These are phyloP conservation scores for Elsinoe fawcettii DNA, from an alignment of 2,329 filamentous ascomycete species.

Conservation along the genomic window DNA sequence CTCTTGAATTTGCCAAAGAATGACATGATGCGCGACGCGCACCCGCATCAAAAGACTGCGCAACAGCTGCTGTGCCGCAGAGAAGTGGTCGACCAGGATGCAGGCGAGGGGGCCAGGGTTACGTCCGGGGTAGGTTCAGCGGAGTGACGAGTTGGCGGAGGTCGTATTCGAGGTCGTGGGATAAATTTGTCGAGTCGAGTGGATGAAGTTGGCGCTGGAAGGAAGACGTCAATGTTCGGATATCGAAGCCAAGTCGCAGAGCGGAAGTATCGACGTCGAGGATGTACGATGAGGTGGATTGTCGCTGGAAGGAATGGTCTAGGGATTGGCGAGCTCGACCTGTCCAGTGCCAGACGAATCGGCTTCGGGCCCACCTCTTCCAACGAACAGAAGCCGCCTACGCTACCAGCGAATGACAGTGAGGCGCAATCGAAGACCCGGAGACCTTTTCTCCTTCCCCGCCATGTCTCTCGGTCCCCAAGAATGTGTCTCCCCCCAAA, in stretches of 20 bases:
- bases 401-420: neutral
- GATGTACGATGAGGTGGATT: conserved; percentile 4
- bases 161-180: conserved; percentile 1
- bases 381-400: neutral
- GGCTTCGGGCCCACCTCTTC: conserved; percentile 5
- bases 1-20: conserved; percentile 50
- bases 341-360: neutral
- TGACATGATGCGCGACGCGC: conserved; percentile 35
- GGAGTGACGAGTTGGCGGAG: neutral
- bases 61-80: conserved; percentile 4
- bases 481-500: neutral
- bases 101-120: neutral
- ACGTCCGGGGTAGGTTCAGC: neutral
- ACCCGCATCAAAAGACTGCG: conserved; percentile 13
- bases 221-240: neutral
- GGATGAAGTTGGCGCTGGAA: neutral
- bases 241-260: conserved; percentile 16
- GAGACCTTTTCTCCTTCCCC: neutral
- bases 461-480: neutral
- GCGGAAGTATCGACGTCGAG: neutral
- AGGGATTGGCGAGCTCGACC: neutral
- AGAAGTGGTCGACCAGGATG: neutral
- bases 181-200: neutral
- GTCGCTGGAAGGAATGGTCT: neutral
- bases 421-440: neutral